Conservation (phyloP, 345 rosid species). For the Eucalyptus globulus region DNA sequence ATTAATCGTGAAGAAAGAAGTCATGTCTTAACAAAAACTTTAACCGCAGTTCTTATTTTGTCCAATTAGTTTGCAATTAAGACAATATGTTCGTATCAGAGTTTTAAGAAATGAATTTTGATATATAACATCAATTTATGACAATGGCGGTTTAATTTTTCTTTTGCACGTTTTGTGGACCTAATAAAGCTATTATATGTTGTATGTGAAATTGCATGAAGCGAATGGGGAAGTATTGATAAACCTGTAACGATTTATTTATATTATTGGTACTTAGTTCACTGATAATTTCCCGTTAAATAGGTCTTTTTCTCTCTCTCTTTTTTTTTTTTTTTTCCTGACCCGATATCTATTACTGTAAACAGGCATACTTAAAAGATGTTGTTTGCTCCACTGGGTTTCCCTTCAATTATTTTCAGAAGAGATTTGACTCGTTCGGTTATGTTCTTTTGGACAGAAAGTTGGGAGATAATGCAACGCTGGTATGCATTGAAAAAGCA, state of each 20-base stretch:
- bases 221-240: not conserved
- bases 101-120: not conserved
- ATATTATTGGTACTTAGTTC: not conserved
- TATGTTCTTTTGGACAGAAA: not conserved
- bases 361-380: not conserved
- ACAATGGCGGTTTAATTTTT: not conserved
- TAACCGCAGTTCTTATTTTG: not conserved
- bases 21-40: not conserved
- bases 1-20: not conserved
- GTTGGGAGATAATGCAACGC: constrained; percentile 1
- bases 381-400: not conserved
- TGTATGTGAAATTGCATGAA: not conserved
- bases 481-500: constrained; percentile 3
- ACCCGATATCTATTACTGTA: not conserved
- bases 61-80: not conserved
- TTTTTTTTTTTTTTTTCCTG: too few relatives aligned
- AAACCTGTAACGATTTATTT: not conserved
- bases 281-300: not conserved
- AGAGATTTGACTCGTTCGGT: not conserved
- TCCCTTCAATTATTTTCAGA: not conserved
- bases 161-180: not conserved
- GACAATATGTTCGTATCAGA: not conserved
- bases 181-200: not conserved
- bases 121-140: not conserved
- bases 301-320: not conserved